Conservation (phyloP, 208 protist genomes). For the Leishmania guyanensis region DNA sequence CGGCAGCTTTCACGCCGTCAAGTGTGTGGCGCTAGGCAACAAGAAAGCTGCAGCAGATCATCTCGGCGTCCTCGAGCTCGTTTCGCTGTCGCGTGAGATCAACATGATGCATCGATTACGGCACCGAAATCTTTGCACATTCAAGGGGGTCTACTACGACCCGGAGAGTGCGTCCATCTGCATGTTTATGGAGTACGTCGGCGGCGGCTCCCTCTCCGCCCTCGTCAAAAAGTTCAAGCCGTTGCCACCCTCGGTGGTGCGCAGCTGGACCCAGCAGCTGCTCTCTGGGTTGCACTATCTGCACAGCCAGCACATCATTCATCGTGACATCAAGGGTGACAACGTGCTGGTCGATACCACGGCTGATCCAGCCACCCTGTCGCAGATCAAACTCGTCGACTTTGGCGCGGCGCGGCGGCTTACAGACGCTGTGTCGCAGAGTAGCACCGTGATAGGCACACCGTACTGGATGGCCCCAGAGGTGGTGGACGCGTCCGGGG, state of each 20-base stretch:
- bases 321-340: slow-evolving; percentile 93
- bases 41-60: slow-evolving; percentile 30
- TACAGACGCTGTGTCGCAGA: slow-evolving; percentile 83
- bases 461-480: slow-evolving; percentile 96
- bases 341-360: slow-evolving; percentile 90
- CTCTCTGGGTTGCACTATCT: slow-evolving; percentile 85
- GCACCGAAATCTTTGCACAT: slow-evolving; percentile 92
- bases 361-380: slow-evolving; percentile 44
- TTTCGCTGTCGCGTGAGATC: slow-evolving; percentile 90
- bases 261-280: slow-evolving; percentile 89
- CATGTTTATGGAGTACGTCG: slow-evolving; percentile 95
- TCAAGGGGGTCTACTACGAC: slow-evolving; percentile 87
- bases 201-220: slow-evolving; percentile 83
- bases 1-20: slow-evolving; percentile 89
- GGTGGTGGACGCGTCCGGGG: slow-evolving; percentile 73
- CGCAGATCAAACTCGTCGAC: slow-evolving; percentile 92
- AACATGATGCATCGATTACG: slow-evolving; percentile 90
- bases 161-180: slow-evolving; percentile 58
- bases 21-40: slow-evolving; percentile 79
- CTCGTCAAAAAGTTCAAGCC: slow-evolving; percentile 90
- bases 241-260: slow-evolving; percentile 76
- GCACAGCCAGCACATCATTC: slow-evolving; percentile 91
- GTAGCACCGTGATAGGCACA: slow-evolving; percentile 89
- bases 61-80: slow-evolving; percentile 79
- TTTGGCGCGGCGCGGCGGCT: slow-evolving; percentile 87